Evolutionary conservation across 2,329 filamentous ascomycete species (phyloP), one percentile per base, ranked within the genome.

Genomic region (Neoascochyta sp.): DNA sequence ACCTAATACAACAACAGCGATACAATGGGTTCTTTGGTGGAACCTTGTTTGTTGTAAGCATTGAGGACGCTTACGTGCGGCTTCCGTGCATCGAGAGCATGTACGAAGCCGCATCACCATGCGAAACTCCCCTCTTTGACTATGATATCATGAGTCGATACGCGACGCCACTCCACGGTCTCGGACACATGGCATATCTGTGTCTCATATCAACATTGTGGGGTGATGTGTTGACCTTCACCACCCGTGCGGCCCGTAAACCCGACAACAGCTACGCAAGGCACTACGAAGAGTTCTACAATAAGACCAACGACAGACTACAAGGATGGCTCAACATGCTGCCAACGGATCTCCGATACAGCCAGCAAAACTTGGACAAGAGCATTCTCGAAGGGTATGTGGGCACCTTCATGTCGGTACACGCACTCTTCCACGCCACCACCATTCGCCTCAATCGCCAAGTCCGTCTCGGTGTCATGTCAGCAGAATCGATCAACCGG

Each of bases 371-470:
- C 34, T 63, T 85, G 9, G 70, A 77, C 24, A 64, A 67, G 16
- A 75, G 73, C 22, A 69, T 76, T 5, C 61, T 69, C 9, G 62
- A 65, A 16, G 72, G 73, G 15, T 75, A 73, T 43, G 66, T 73
- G 2, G 78, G 78, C 4, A 70, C 71, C 0, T 81, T 80, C 50
- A 62, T 83, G 32, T 75, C 73, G 2, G 74, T 83, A 57, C 81
- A 86, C 54, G 65, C 81, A 16, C 64, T 84, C n/a, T 81, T 81
- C 53, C 74, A 82, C 52, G 72, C 76, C 25, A 71, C 78, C 1
- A 61, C 78, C 47, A 74, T 84, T 60, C 78, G 79, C 43, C 66
- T 85, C 16, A 80, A 82, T 45, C 74, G 83, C 21, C 75, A 82
- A 47, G 70, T 54, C 14, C 56, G 57, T 8, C 32, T 54, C 16